Conservation (phyloP, 495 filamentous ascomycete species). For the Astrocystis sublimbata region DNA sequence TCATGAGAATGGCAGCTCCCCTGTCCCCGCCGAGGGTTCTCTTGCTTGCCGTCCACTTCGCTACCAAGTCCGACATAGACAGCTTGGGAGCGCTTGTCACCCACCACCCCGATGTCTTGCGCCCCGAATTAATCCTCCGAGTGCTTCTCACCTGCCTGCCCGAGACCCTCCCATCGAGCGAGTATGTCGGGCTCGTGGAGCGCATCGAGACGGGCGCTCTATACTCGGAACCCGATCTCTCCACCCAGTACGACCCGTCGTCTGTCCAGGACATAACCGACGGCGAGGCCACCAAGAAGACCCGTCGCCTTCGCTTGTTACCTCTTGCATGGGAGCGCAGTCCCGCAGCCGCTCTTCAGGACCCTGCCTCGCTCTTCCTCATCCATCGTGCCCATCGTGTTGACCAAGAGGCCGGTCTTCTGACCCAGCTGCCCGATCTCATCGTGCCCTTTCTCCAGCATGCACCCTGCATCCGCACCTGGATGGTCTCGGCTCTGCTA, state of each 20-base stretch:
- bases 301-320: constrained; percentile 68
- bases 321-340: constrained; percentile 56
- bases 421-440: constrained; percentile 70
- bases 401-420: constrained; percentile 74
- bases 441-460: constrained; percentile 73
- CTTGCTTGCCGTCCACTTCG: constrained; percentile 63
- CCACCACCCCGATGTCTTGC: constrained; percentile 57
- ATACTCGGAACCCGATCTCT: constrained; percentile 26
- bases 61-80: constrained; percentile 58
- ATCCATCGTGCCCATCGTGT: constrained; percentile 74
- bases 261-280: constrained; percentile 63
- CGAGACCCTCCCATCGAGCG: constrained; percentile 65
- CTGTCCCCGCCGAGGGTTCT: constrained; percentile 62
- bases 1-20: constrained; percentile 39
- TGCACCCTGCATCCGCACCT: constrained; percentile 64
- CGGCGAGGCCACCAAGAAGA: constrained; percentile 64
- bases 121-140: constrained; percentile 68
- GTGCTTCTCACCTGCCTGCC: constrained; percentile 85
- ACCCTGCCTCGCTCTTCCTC: constrained; percentile 68
- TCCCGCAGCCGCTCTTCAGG: constrained; percentile 48
- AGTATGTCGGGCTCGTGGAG: constrained; percentile 63
- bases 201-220: constrained; percentile 52
- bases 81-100: constrained; percentile 63
- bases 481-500: constrained; percentile 76
- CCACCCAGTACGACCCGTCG: constrained; percentile 55